Percentiles rank a stretch among this genome's conserved stretches.
Evolutionary conservation across 2,329 filamentous ascomycete genomes (phyloP).

Genomic region (Arachnomyces sp.): DNA sequence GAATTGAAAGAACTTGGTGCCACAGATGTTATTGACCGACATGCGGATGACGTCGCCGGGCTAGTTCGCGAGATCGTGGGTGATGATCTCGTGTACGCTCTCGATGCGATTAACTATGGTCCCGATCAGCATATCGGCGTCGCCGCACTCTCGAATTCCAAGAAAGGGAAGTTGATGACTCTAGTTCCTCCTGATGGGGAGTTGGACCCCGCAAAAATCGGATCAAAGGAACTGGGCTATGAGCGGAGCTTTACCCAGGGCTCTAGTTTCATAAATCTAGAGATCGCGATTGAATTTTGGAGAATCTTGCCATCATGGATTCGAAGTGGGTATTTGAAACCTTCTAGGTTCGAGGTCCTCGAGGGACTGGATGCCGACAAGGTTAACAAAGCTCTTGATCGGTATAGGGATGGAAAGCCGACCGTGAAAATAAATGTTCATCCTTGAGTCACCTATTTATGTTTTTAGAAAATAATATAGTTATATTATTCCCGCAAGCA

Average conservation of each 20-base stretch:
- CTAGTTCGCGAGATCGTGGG: slow-evolving; percentile 31
- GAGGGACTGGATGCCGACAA: slow-evolving; percentile 26
- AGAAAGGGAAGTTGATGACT: slow-evolving; percentile 27
- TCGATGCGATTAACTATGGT: slow-evolving; percentile 26
- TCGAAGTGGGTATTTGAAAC: slow-evolving; percentile 23
- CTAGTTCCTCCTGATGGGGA: slow-evolving; percentile 17
- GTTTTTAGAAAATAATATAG: background rate
- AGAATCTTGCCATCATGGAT: slow-evolving; percentile 22
- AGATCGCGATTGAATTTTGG: slow-evolving; percentile 27
- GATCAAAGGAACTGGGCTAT: slow-evolving; percentile 26
- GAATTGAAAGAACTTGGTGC: slow-evolving; percentile 31
- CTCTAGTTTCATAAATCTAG: slow-evolving; percentile 17
- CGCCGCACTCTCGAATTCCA: slow-evolving; percentile 28
- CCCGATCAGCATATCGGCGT: slow-evolving; percentile 23
- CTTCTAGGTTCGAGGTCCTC: slow-evolving; percentile 23
- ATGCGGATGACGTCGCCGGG: slow-evolving; percentile 24
- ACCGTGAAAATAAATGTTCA: slow-evolving; percentile 22
- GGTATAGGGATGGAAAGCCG: slow-evolving; percentile 29
- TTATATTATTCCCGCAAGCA: background rate
- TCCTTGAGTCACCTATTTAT: slow-evolving; percentile 1
- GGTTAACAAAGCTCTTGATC: slow-evolving; percentile 33
- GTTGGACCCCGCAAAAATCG: slow-evolving; percentile 13
- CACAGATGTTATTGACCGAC: slow-evolving; percentile 36
- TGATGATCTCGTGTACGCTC: slow-evolving; percentile 34
- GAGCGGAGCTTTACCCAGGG: slow-evolving; percentile 23